Percentiles rank a stretch among this genome's conserved stretches.
phyloP scores from a whole-genome alignment of 352 stramenopile genomes.

The Phytophthora foliorum region DNA sequence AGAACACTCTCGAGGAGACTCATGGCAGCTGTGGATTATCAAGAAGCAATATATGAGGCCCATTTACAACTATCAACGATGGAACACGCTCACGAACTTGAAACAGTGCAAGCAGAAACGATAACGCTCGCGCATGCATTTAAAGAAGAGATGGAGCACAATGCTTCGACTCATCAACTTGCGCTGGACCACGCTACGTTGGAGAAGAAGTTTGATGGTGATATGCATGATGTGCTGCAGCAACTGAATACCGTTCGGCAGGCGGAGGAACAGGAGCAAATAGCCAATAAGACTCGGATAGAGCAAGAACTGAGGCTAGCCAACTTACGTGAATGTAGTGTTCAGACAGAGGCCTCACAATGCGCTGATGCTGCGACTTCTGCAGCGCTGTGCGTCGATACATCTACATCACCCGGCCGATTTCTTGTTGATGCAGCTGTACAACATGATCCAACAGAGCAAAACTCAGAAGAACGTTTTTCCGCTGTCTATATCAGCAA shows the following conservation, averaged over 20 bases:
- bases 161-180: conserved; percentile 53
- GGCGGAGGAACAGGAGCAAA: conserved; percentile 38
- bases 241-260: conserved; percentile 52
- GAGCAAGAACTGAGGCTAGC: conserved; percentile 42
- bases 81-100: conserved; percentile 62
- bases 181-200: conserved; percentile 56
- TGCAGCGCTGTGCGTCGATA: conserved; percentile 49
- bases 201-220: conserved; percentile 60
- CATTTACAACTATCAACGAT: conserved; percentile 69
- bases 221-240: conserved; percentile 51
- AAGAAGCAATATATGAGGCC: conserved; percentile 71
- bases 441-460: conserved; percentile 36
- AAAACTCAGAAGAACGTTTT: not conserved
- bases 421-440: conserved; percentile 38
- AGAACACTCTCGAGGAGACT: conserved; percentile 56
- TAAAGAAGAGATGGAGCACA: conserved; percentile 75
- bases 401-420: conserved; percentile 34
- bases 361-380: conserved; percentile 51
- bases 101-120: conserved; percentile 61
- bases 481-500: not conserved
- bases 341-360: conserved; percentile 56
- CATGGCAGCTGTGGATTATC: conserved; percentile 73
- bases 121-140: conserved; percentile 66
- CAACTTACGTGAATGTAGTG: conserved; percentile 50
- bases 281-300: conserved; percentile 4